Evolutionary conservation across 2,329 filamentous ascomycete genomes (phyloP).

Genomic region (Pseudogymnoascus sp.): DNA sequence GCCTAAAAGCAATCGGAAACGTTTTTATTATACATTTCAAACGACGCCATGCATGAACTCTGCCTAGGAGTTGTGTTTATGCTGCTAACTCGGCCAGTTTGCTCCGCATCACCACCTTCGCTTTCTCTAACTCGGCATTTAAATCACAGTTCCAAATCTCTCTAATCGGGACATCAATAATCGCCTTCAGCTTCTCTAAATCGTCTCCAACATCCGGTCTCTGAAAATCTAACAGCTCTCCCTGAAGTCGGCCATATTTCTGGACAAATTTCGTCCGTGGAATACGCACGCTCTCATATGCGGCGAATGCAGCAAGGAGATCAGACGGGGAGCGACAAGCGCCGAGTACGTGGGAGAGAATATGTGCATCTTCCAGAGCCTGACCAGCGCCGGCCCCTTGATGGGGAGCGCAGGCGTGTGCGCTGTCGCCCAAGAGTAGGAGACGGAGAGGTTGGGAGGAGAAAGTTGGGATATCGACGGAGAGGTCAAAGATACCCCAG

Average conservation of each 20-base stretch:
- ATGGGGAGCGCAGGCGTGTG: conserved; percentile 52
- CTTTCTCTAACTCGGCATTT: conserved; percentile 32
- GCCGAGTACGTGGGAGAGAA: conserved; percentile 38
- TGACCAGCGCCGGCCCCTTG: conserved; percentile 51
- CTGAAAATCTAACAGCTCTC: conserved; percentile 38
- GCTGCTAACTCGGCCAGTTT: not conserved
- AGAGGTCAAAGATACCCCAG: conserved; percentile 39
- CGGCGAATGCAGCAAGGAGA: conserved; percentile 37
- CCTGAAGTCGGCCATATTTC: conserved; percentile 12
- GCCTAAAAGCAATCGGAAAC: not conserved
- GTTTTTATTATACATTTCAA: not conserved
- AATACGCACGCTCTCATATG: conserved; percentile 39
- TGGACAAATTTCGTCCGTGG: conserved; percentile 13
- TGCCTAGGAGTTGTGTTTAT: not conserved
- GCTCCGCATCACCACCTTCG: conserved; percentile 29
- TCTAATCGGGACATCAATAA: conserved; percentile 28
- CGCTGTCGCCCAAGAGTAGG: conserved; percentile 51
- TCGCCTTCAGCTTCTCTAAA: conserved; percentile 30
- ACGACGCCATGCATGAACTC: too few species aligned
- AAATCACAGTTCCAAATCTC: conserved; percentile 35
- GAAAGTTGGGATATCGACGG: conserved; percentile 32
- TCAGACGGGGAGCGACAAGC: conserved; percentile 29
- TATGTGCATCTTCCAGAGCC: conserved; percentile 44
- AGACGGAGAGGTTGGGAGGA: conserved; percentile 31
- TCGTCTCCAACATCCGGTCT: conserved; percentile 33